These are phyloP conservation scores for Setaria viridis DNA, from an alignment of 202 grass and related monocot species.

Conservation along the genomic window DNA sequence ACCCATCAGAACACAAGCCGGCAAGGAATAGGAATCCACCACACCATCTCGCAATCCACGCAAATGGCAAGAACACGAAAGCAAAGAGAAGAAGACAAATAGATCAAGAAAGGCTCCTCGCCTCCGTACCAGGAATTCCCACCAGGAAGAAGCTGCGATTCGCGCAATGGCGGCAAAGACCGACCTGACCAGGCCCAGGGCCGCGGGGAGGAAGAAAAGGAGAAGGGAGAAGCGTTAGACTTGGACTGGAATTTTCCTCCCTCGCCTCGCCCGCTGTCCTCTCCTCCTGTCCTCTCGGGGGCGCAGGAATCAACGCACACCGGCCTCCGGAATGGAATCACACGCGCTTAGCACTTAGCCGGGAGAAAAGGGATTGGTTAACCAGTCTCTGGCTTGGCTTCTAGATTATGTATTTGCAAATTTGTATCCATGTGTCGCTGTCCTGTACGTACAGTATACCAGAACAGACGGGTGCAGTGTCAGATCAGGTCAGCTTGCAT, in stretches of 20 bases:
- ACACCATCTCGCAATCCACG: background rate
- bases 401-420: background rate
- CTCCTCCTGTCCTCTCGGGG: background rate
- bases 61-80: background rate
- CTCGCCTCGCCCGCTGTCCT: background rate
- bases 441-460: background rate
- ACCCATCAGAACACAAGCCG: slow-evolving; percentile 4
- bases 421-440: background rate
- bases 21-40: background rate
- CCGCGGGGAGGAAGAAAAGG: background rate
- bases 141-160: slow-evolving; percentile 8
- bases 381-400: background rate
- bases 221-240: background rate
- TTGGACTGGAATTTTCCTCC: slow-evolving; percentile 1
- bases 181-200: background rate
- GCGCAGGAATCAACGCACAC: slow-evolving; percentile 17
- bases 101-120: slow-evolving; percentile 21
- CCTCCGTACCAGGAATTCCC: background rate
- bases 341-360: slow-evolving; percentile 12
- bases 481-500: background rate
- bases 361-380: background rate
- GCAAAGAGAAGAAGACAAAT: background rate
- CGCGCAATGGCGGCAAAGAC: slow-evolving; percentile 26
- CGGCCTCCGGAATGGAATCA: background rate
- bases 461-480: background rate